phyloP scores from a whole-genome alignment of 2,329 filamentous ascomycete genomes.

The Aspergillus sp. region DNA sequence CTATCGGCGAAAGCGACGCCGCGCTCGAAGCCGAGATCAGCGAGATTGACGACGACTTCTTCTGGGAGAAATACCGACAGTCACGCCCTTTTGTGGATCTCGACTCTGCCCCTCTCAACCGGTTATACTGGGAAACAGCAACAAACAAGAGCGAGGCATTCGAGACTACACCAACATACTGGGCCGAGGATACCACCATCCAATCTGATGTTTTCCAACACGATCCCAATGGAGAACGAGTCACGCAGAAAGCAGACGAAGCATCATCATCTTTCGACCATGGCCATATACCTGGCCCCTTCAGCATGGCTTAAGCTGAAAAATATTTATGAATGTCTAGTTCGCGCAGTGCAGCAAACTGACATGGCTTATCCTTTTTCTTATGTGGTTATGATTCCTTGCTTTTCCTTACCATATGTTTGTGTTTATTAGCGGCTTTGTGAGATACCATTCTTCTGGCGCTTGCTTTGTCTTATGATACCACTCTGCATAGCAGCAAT shows the following conservation, averaged over 20 bases:
- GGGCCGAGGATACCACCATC: too few species aligned
- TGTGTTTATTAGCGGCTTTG: neutral
- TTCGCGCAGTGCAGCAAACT: neutral
- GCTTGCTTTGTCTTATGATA: too few species aligned
- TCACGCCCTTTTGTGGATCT: slow-evolving; percentile 4
- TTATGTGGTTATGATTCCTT: neutral
- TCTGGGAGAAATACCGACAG: slow-evolving; percentile 13
- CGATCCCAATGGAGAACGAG: too few species aligned
- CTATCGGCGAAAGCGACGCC: slow-evolving; percentile 7
- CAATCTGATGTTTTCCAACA: too few species aligned
- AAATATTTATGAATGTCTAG: too few species aligned
- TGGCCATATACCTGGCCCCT: too few species aligned
- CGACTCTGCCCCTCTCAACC: slow-evolving; percentile 7
- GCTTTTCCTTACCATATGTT: neutral
- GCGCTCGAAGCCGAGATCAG: slow-evolving; percentile 11
- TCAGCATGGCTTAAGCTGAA: too few species aligned
- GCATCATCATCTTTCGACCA: too few species aligned
- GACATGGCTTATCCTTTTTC: neutral
- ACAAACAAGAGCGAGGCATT: too few species aligned
- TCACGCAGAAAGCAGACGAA: too few species aligned
- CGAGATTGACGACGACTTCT: slow-evolving; percentile 20
- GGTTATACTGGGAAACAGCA: slow-evolving; percentile 9
- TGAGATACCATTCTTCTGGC: neutral
- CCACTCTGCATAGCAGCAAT: too few species aligned
- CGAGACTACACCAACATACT: too few species aligned